Evolutionary conservation across 805 yeast species (phyloP), one percentile per base, ranked within the genome.

Genomic region (Candida anglica): DNA sequence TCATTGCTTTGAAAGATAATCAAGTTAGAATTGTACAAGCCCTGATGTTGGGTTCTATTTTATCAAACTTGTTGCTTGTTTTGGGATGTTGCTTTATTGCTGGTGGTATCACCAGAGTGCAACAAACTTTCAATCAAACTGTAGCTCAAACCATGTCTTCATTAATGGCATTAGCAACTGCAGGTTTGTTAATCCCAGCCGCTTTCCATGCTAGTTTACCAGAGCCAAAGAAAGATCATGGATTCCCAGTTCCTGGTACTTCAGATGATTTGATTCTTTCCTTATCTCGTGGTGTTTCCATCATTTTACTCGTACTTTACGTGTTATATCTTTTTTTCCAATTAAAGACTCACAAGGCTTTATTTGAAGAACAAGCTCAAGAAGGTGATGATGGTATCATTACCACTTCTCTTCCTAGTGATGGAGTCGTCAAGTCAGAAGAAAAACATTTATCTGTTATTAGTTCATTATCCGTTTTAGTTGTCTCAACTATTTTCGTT

Each of bases 131-230:
- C 66, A 88, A 88, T 66, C 95, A 86, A 60, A 91, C 98, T 1
- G 97, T 89, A 6, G 98, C 98, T 4, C 98, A 93, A 62, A 89
- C 98, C 6, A 93, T 93, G 98, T 77, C 88, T 21, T 88, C 97
- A 1, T 71, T 93, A 44, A 76, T 93, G 78, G 95, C 95, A 2
- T 78, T 93, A 37, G 86, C 96, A 3, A 81, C 93, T 30, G 82
- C 93, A 24, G 89, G 96, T 2, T 70, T 93, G 48, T 62, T 93
- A 52, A 80, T 93, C 33, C 98, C 98, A 2, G 98, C 98, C 3
- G 97, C 98, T 0, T 93, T 91, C 74, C 87, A 85, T 49, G 86
- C 95, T 5, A 73, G 89, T 5, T 61, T 86, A 41, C 91, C 78
- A 4, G 44, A 50, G 19, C 55, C 73, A 20, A 56, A 63, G 19